Evolutionary conservation across 2,329 filamentous ascomycete species (phyloP).

Genomic region (Trematosphaeria pertusa): DNA sequence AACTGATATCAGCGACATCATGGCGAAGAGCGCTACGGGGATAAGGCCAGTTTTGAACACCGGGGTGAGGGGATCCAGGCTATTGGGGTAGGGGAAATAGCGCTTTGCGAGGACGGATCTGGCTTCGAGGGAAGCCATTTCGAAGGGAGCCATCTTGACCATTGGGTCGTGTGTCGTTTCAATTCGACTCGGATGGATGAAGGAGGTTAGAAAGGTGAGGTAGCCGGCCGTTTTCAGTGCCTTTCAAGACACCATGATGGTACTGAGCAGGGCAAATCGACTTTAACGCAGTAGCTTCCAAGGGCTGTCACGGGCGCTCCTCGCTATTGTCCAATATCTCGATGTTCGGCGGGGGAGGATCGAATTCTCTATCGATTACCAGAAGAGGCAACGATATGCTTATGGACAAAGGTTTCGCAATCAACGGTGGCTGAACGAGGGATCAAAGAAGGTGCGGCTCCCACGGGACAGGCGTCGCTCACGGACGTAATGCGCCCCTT

Average conservation of each 20-base stretch:
- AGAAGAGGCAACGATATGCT: too few relatives aligned
- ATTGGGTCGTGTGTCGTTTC: not conserved
- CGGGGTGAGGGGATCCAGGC: constrained; percentile 38
- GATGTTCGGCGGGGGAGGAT: too few relatives aligned
- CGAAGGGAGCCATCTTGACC: constrained; percentile 6
- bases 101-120: constrained; percentile 19
- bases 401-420: too few relatives aligned
- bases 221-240: not conserved
- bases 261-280: not conserved
- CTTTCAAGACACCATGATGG: not conserved
- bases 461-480: too few relatives aligned
- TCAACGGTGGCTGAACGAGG: too few relatives aligned
- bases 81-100: constrained; percentile 36
- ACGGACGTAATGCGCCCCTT: too few relatives aligned
- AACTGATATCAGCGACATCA: constrained; percentile 56
- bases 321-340: too few relatives aligned
- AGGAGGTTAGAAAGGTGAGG: not conserved
- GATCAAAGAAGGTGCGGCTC: too few relatives aligned
- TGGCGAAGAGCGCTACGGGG: constrained; percentile 55
- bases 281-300: not conserved
- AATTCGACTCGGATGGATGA: not conserved
- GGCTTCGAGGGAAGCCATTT: constrained; percentile 17
- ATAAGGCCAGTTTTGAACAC: constrained; percentile 52
- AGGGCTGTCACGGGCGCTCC: too few relatives aligned
- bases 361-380: too few relatives aligned